A percentile compares a stretch with the other conserved stretches of the same genome.
phyloP scores from a whole-genome alignment of 23 red algal species.

The Gracilaria caudata region DNA sequence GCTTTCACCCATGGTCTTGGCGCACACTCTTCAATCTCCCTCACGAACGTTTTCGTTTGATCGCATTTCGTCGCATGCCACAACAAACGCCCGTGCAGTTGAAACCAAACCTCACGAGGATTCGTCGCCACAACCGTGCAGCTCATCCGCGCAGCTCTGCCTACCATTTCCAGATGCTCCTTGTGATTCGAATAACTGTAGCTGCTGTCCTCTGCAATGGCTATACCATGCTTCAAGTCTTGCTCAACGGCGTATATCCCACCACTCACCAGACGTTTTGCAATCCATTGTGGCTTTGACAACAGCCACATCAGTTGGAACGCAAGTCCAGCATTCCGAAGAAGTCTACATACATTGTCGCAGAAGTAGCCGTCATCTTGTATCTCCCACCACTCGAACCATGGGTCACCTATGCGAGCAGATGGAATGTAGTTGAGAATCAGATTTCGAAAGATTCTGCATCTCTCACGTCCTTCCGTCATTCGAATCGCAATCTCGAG shows the following conservation, averaged over 20 bases:
- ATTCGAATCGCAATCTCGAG: neutral
- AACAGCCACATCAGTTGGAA: conserved; percentile 4
- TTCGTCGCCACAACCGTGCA: neutral
- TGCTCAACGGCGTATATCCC: conserved; percentile 2
- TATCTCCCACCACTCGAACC: conserved; percentile 13
- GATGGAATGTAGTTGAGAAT: neutral
- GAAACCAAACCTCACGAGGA: conserved; percentile 22
- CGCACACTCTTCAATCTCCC: conserved; percentile 17
- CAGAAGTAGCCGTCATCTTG: neutral
- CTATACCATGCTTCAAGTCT: neutral
- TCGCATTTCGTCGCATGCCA: conserved; percentile 10
- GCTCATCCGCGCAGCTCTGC: conserved; percentile 16
- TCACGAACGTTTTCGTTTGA: conserved; percentile 4
- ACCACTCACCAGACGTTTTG: neutral
- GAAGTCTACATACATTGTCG: conserved; percentile 33
- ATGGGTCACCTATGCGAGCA: neutral
- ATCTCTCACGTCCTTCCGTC: conserved; percentile 3
- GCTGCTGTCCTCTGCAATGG: neutral
- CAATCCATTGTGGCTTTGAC: conserved; percentile 26
- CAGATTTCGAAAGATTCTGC: conserved; percentile 2
- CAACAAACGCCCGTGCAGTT: conserved; percentile 17
- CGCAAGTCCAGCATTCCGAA: neutral
- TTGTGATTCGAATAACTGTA: neutral
- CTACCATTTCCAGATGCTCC: neutral
- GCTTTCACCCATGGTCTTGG: neutral